Evolutionary conservation across 495 filamentous ascomycete species (phyloP).

Genomic region (Talaromyces thailandensis): DNA sequence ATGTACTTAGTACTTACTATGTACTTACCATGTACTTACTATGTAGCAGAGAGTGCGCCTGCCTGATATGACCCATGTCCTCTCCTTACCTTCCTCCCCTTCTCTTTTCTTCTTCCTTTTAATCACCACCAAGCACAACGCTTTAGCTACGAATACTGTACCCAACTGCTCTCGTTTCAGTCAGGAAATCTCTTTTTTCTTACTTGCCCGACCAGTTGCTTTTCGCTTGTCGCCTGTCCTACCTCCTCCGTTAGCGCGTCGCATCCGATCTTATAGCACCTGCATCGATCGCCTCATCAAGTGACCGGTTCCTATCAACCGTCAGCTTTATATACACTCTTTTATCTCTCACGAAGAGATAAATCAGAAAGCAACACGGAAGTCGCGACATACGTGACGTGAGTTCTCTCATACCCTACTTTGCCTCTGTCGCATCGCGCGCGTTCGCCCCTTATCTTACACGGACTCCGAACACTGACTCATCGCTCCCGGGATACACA

Average conservation of each 20-base stretch:
- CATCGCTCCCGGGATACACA: neutral
- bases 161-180: conserved; percentile 3
- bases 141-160: neutral
- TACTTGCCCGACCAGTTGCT: neutral
- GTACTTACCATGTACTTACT: too few relatives aligned
- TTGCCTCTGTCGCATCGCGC: neutral
- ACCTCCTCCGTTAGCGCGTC: conserved; percentile 15
- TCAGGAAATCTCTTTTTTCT: neutral
- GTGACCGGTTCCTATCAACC: neutral
- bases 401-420: conserved; percentile 1
- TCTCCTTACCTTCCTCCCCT: conserved; percentile 6
- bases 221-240: conserved; percentile 11
- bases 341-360: neutral
- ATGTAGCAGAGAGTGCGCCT: neutral
- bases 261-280: conserved; percentile 12
- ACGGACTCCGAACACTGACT: conserved; percentile 4
- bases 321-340: neutral
- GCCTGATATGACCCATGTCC: neutral
- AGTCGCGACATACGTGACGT: conserved; percentile 9
- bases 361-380: neutral
- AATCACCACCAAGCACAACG: conserved; percentile 6
- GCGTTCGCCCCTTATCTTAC: conserved; percentile 5
- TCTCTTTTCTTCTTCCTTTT: conserved; percentile 7
- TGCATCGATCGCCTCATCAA: neutral
- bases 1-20: too few relatives aligned